phyloP scores from a whole-genome alignment of 495 filamentous ascomycete species.

The Neurospora sublineolata region DNA sequence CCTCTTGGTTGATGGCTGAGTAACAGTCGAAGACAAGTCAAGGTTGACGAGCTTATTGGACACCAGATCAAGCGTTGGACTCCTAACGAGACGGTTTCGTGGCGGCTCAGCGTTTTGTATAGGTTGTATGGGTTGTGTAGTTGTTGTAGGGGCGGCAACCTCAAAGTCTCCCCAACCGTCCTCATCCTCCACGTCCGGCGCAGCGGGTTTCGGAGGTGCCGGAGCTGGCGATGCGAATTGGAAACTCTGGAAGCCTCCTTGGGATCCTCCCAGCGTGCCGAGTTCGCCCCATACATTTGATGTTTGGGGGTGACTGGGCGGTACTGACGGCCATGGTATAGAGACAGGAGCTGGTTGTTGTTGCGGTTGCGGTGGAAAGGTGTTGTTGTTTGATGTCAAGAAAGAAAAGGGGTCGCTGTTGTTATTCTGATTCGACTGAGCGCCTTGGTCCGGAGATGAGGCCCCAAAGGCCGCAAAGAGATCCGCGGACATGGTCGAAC shows the following conservation, averaged over 20 bases:
- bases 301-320: slow-evolving; percentile 2
- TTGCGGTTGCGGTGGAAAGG: slow-evolving; percentile 7
- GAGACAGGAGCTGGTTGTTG: slow-evolving; percentile 6
- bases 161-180: slow-evolving; percentile 75
- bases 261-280: slow-evolving; percentile 5
- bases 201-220: neutral
- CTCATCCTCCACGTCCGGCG: slow-evolving; percentile 36
- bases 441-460: slow-evolving; percentile 14
- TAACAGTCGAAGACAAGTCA: slow-evolving; percentile 3
- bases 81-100: slow-evolving; percentile 24
- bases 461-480: slow-evolving; percentile 61
- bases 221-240: neutral
- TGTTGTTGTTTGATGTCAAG: neutral
- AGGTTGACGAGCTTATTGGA: slow-evolving; percentile 33
- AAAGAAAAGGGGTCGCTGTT: slow-evolving; percentile 15
- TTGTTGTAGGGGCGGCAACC: slow-evolving; percentile 26
- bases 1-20: slow-evolving; percentile 9
- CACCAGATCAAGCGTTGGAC: slow-evolving; percentile 33
- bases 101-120: slow-evolving; percentile 5
- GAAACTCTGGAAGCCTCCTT: neutral
- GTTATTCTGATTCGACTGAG: slow-evolving; percentile 15
- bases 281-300: slow-evolving; percentile 11
- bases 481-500: slow-evolving; percentile 54
- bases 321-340: slow-evolving; percentile 7
- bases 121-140: neutral